A percentile compares a stretch with the other conserved stretches of the same genome.
Evolutionary conservation across 2,329 filamentous ascomycete genomes (phyloP).

Genomic region (Calonectria leucothoes): DNA sequence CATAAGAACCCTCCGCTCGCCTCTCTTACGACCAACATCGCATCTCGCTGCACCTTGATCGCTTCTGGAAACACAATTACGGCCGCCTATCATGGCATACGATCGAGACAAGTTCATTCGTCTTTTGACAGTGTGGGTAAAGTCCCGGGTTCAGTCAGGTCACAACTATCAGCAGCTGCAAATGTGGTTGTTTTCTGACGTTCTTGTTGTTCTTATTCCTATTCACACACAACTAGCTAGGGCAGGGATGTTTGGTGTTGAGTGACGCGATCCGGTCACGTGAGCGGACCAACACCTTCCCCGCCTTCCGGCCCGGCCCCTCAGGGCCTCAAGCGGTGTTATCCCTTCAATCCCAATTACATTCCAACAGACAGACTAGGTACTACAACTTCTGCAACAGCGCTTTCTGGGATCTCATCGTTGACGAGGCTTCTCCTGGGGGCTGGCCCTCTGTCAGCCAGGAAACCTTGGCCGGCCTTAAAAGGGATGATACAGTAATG

Average conservation of each 20-base stretch:
- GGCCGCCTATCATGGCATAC: neutral
- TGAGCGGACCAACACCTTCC: too few species aligned
- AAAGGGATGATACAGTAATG: conserved; percentile 19
- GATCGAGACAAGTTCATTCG: conserved; percentile 25
- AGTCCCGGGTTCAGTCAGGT: too few species aligned
- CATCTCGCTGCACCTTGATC: neutral
- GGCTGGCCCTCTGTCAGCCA: conserved; percentile 29
- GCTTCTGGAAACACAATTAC: neutral
- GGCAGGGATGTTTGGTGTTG: too few species aligned
- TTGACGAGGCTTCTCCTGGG: conserved; percentile 9
- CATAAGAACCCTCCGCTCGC: neutral
- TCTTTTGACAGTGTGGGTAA: conserved; percentile 32
- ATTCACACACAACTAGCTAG: too few species aligned
- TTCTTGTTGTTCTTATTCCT: too few species aligned
- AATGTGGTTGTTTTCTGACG: too few species aligned
- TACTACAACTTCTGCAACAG: conserved; percentile 32
- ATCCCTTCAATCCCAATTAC: too few species aligned
- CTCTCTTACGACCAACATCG: neutral
- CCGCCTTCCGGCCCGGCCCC: too few species aligned
- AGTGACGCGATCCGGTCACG: too few species aligned
- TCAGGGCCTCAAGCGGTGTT: too few species aligned
- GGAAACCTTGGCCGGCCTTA: conserved; percentile 17
- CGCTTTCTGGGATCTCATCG: conserved; percentile 22
- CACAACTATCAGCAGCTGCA: too few species aligned
- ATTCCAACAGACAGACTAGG: too few species aligned